A percentile compares a stretch with the other conserved stretches of the same genome.
Evolutionary conservation across 306 rosid species (phyloP).

Genomic region (Medicago ruthenica): DNA sequence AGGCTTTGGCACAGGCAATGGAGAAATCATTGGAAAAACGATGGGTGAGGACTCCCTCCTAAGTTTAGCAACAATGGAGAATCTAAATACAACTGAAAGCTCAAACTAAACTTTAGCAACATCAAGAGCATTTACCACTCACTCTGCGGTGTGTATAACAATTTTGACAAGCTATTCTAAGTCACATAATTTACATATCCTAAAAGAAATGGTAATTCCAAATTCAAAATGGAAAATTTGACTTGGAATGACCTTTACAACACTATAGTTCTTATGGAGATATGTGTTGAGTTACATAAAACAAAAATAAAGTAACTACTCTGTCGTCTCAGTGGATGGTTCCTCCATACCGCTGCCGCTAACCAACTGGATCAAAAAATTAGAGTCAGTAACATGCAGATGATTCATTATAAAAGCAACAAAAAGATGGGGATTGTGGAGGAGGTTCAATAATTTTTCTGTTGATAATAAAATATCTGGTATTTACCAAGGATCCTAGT

Average conservation of each 20-base stretch:
- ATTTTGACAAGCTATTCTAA: constrained; percentile 18
- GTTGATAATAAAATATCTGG: not conserved
- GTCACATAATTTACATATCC: constrained; percentile 38
- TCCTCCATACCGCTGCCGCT: constrained; percentile 62
- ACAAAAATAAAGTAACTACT: constrained; percentile 34
- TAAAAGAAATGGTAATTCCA: constrained; percentile 23
- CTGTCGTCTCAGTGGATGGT: constrained; percentile 48
- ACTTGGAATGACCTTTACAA: constrained; percentile 31
- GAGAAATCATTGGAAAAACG: too few relatives aligned
- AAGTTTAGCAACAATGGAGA: not conserved
- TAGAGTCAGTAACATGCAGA: constrained; percentile 12
- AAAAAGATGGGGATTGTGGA: not conserved
- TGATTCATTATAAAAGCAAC: not conserved
- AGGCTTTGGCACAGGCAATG: too few relatives aligned
- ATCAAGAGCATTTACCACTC: constrained; percentile 15
- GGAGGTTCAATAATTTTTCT: not conserved
- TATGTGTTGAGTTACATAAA: constrained; percentile 13
- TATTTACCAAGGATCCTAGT: constrained; percentile 86
- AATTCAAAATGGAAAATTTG: constrained; percentile 9
- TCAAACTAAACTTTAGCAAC: constrained; percentile 6
- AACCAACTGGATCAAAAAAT: constrained; percentile 68
- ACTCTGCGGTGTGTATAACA: constrained; percentile 4
- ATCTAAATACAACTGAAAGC: not conserved
- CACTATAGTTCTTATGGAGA: constrained; percentile 2
- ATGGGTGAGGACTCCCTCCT: too few relatives aligned